Evolutionary conservation across 2,329 filamentous ascomycete species (phyloP), one percentile per base, ranked within the genome.

Genomic region (Pyrenophora graminea): DNA sequence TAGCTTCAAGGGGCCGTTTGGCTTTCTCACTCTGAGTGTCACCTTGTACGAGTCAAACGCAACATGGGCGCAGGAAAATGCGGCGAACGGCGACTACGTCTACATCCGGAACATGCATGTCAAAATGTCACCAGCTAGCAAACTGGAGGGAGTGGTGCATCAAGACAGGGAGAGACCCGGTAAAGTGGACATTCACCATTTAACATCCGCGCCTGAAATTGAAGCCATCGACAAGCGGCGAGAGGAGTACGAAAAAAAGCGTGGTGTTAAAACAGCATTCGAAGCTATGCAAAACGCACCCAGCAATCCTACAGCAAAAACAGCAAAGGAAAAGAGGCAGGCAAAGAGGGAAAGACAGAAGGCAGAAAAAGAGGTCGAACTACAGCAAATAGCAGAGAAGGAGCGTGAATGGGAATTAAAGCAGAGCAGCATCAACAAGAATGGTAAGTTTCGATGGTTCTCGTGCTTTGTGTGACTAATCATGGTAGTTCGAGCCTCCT

Each of bases 1-100:
- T 33, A 68, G 73, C n/a, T 96, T 89, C 89, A 76, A 77, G 2
- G 91, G 91, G 0, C 92, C 92, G 0, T 87, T 77, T 59, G 92
- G 91, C 2, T 85, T 86, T 63, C 77, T 82, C 65, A 87, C 85
- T 1, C 77, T 97, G 45, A 85, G 87, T 61, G 74, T 97, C 19
- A 88, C 85, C 23, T 79, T 89, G 23, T 95, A 80, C 69, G 84
- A 87, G 12, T 82, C 83, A 0, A 88, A 96, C 69, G 83, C 85
- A 1, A 62, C 68, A 1, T 83, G 76, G 56, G 80, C 87, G n/a
- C 79, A 78, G 13, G 65, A 79, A 0, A 70, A 83, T 6, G 74
- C 94, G 21, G 74, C 78, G 2, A 70, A 76, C n/a, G 82, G 83
- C 3, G 76, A 84, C 19, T 86, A 87, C 78, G 74, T 96, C 2